Percentiles rank a stretch among this genome's conserved stretches.
These are phyloP conservation scores for Pseudohyphozyma bogoriensis DNA, from an alignment of 768 basidiomycete species.

Conservation along the genomic window DNA sequence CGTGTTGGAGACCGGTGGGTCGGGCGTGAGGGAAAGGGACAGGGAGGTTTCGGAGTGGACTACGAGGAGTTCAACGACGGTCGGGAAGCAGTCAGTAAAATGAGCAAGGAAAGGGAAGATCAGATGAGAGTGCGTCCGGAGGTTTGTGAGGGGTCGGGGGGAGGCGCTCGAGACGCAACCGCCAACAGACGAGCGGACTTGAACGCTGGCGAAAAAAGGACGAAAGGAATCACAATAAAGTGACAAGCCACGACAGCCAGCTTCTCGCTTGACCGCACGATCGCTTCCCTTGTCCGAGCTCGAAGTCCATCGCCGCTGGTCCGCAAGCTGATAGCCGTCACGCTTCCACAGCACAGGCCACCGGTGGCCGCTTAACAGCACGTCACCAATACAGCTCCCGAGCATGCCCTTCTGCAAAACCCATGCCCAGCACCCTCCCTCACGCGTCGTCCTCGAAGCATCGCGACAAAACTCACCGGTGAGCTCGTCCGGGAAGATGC, in stretches of 20 bases:
- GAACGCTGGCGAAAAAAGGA: too few relatives aligned
- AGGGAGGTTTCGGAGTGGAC: constrained; percentile 40
- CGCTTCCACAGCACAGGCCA: neutral
- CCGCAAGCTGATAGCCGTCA: neutral
- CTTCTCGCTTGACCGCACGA: too few relatives aligned
- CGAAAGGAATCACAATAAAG: too few relatives aligned
- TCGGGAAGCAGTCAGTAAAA: constrained; percentile 74
- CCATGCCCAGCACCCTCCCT: neutral
- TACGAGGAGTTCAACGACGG: constrained; percentile 56
- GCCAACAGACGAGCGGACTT: too few relatives aligned
- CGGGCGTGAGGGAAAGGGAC: neutral
- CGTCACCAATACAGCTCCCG: too few relatives aligned
- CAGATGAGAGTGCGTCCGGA: constrained; percentile 71
- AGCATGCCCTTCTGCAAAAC: neutral
- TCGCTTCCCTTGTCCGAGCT: neutral
- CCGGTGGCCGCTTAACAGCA: neutral
- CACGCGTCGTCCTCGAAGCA: neutral
- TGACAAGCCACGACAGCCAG: too few relatives aligned
- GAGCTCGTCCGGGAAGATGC: constrained; percentile 90
- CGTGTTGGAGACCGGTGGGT: neutral
- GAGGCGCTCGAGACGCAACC: neutral
- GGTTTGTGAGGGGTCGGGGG: constrained; percentile 51
- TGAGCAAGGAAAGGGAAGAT: constrained; percentile 71
- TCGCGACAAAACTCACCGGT: constrained; percentile 54
- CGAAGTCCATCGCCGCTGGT: neutral